phyloP scores from a whole-genome alignment of 1,284 basidiomycete species.

The Taiwanofungus camphoratus region DNA sequence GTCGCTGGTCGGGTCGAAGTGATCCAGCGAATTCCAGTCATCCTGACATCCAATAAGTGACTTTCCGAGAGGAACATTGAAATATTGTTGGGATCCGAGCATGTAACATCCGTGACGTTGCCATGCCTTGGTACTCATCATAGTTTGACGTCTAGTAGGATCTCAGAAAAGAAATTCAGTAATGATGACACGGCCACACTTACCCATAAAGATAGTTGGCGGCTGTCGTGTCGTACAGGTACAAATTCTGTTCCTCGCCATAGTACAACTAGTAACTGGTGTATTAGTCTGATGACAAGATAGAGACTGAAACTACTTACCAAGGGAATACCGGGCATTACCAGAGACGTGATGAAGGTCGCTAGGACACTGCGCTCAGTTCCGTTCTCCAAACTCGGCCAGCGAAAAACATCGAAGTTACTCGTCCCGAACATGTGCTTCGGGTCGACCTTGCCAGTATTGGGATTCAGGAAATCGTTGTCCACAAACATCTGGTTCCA shows the following conservation, averaged over 20 bases:
- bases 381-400: constrained; percentile 83
- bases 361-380: constrained; percentile 70
- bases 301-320: no score
- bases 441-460: constrained; percentile 67
- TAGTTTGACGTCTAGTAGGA: constrained; percentile 74
- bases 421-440: constrained; percentile 84
- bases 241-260: constrained; percentile 87
- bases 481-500: constrained; percentile 88
- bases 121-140: constrained; percentile 82
- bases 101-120: constrained; percentile 88
- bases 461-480: constrained; percentile 80
- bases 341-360: constrained; percentile 70
- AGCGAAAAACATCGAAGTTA: constrained; percentile 91
- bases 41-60: constrained; percentile 77
- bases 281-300: no score
- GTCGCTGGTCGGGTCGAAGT: constrained; percentile 85
- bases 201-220: constrained; percentile 85
- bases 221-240: constrained; percentile 78
- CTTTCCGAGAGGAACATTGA: constrained; percentile 80
- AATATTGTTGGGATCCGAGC: constrained; percentile 86
- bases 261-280: constrained; percentile 61
- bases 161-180: constrained; percentile 4
- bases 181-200: constrained; percentile 19
- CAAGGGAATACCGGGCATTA: constrained; percentile 85
- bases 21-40: constrained; percentile 85